Evolutionary conservation across 345 rosid genomes (phyloP).

Genomic region (Acer negundo): DNA sequence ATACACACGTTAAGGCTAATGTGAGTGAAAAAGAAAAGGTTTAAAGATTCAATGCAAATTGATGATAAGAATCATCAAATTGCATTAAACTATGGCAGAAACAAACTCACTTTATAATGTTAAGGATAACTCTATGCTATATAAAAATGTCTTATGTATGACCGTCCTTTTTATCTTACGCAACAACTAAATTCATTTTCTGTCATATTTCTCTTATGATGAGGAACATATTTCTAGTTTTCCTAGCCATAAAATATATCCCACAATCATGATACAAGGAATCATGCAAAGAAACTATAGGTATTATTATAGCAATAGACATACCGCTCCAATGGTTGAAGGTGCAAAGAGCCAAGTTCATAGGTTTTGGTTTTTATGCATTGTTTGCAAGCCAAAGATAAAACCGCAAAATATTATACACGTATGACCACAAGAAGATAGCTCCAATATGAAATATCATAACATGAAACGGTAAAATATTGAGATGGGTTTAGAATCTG

Average conservation of each 20-base stretch:
- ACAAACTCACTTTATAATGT: neutral
- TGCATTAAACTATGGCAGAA: neutral
- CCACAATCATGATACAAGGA: neutral
- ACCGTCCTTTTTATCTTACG: neutral
- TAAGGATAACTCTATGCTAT: neutral
- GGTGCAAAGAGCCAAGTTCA: constrained; percentile 24
- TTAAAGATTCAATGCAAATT: neutral
- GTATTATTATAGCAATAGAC: neutral
- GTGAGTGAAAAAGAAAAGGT: neutral
- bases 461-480: neutral
- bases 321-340: constrained; percentile 30
- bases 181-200: neutral
- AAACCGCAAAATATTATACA: constrained; percentile 35
- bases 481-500: neutral
- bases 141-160: neutral
- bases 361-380: no score
- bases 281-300: neutral
- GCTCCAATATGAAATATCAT: constrained; percentile 41
- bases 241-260: neutral
- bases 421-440: constrained; percentile 51
- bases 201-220: no score
- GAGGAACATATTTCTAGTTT: neutral
- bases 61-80: neutral
- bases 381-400: no score
- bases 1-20: neutral